phyloP scores from a whole-genome alignment of 192 early-diverging fungal species.

The Linnemannia schmuckeri region DNA sequence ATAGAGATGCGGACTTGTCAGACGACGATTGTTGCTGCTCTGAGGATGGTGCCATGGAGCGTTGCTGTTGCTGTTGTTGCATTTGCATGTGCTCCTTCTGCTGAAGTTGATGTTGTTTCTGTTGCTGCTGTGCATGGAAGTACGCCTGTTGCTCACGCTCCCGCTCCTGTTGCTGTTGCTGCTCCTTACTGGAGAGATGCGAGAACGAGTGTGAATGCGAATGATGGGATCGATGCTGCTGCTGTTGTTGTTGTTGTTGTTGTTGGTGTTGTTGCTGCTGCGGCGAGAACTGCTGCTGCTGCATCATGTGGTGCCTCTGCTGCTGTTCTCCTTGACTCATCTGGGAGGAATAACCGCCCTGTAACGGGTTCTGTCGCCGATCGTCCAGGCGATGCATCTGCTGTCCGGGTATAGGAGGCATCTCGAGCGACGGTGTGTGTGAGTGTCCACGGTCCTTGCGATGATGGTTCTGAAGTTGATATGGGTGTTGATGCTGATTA shows the following conservation, averaged over 20 bases:
- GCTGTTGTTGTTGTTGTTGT: slow-evolving; percentile 5
- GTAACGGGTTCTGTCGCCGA: slow-evolving; percentile 8
- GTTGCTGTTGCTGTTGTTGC: slow-evolving; percentile 14
- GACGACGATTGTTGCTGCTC: background rate
- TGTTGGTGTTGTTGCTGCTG: background rate
- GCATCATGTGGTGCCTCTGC: background rate
- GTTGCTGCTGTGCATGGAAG: background rate
- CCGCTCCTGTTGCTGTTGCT: slow-evolving; percentile 1
- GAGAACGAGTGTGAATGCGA: background rate
- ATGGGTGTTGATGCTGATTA: background rate
- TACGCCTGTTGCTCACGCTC: background rate
- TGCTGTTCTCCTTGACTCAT: background rate
- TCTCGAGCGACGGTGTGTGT: slow-evolving; percentile 50
- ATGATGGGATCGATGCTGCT: background rate
- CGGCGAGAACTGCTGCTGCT: background rate
- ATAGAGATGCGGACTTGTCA: background rate
- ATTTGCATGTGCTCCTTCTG: background rate
- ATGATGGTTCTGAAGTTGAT: background rate
- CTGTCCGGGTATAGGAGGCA: slow-evolving; percentile 46
- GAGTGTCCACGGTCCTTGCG: slow-evolving; percentile 40
- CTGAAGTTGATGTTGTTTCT: background rate
- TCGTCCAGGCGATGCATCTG: slow-evolving; percentile 49
- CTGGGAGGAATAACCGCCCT: background rate
- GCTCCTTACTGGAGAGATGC: background rate
- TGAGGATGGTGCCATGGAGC: background rate